Percentiles rank a stretch among this genome's conserved stretches.
Evolutionary conservation across 2,329 filamentous ascomycete species (phyloP).

Genomic region (Cordyceps pruinosa): DNA sequence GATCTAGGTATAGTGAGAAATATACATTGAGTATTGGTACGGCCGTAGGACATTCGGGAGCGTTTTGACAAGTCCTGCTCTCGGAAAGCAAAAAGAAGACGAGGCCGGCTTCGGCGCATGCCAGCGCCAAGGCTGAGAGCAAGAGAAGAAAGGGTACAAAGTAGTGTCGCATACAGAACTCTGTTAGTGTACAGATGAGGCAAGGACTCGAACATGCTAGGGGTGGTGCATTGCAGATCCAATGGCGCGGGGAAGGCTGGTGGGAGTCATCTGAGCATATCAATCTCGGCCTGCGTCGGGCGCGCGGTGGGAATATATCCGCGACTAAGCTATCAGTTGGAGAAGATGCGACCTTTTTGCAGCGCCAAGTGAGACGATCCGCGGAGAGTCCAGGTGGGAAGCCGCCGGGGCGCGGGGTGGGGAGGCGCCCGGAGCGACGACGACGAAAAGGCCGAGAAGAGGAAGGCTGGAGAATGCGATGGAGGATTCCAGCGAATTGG

Average conservation of each 20-base stretch:
- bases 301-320: neutral
- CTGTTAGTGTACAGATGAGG: no score
- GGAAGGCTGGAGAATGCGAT: neutral
- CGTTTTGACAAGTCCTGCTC: neutral
- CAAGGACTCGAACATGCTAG: no score
- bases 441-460: neutral
- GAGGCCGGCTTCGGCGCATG: conserved; percentile 1
- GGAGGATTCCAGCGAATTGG: neutral
- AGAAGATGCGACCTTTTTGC: no score
- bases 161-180: no score
- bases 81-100: neutral
- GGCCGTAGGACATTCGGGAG: neutral
- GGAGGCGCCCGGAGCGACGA: neutral
- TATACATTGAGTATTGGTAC: neutral
- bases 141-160: neutral
- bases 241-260: neutral
- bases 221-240: neutral
- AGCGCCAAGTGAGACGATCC: neutral
- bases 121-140: neutral
- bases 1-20: no score
- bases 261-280: conserved; percentile 8
- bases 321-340: conserved; percentile 6
- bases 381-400: neutral
- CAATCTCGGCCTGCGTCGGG: conserved; percentile 7
- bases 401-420: no score